These are phyloP conservation scores for Sarcodon sp. DNA, from an alignment of 768 basidiomycete genomes.

Conservation along the genomic window DNA sequence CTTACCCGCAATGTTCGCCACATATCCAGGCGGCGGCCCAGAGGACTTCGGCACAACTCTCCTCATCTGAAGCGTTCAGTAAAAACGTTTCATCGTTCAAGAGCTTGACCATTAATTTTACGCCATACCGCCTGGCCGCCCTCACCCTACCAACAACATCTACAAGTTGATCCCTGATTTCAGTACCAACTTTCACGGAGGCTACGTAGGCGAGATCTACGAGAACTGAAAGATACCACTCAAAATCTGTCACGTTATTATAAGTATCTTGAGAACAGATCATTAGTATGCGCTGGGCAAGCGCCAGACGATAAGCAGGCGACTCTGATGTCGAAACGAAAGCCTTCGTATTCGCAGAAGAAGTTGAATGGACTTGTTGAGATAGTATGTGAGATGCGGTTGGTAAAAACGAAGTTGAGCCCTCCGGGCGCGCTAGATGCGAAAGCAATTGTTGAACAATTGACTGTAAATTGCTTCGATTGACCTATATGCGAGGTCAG, in stretches of 20 bases:
- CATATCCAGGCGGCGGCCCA: constrained; percentile 97
- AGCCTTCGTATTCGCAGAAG: constrained; percentile 16
- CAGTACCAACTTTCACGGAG: constrained; percentile 60
- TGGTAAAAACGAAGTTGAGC: constrained; percentile 28
- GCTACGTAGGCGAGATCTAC: constrained; percentile 87
- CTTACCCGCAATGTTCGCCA: constrained; percentile 87
- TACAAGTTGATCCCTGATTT: constrained; percentile 75
- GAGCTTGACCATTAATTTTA: constrained; percentile 73
- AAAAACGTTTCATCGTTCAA: constrained; percentile 70
- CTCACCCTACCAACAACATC: constrained; percentile 79
- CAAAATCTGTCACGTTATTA: constrained; percentile 82
- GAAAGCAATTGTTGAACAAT: constrained; percentile 85
- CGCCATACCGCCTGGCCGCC: constrained; percentile 64
- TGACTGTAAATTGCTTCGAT: constrained; percentile 71
- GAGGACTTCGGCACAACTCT: constrained; percentile 72
- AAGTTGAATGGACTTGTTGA: constrained; percentile 38
- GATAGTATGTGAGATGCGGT: constrained; percentile 42
- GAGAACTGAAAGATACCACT: constrained; percentile 95
- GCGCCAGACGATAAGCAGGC: constrained; percentile 73
- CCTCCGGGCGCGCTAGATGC: constrained; percentile 59
- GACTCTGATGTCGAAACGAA: constrained; percentile 50
- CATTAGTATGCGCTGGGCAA: constrained; percentile 73
- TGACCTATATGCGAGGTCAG: constrained; percentile 40
- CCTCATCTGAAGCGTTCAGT: constrained; percentile 50
- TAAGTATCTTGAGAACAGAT: constrained; percentile 81